phyloP scores from a whole-genome alignment of 2,329 filamentous ascomycete species.

The Fusarium tjaetaba region DNA sequence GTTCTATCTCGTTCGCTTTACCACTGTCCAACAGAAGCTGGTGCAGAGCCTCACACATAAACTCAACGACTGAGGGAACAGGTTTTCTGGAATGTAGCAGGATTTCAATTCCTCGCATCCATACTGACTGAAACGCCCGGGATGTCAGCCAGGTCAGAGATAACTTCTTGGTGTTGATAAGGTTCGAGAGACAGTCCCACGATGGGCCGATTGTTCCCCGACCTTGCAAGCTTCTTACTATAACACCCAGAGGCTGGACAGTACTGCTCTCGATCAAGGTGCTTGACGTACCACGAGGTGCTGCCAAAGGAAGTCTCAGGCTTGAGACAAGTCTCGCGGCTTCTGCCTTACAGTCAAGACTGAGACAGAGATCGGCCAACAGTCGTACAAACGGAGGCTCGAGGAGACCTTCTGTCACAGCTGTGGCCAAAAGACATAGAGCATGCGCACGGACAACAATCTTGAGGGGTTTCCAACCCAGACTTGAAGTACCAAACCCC shows the following conservation, averaged over 20 bases:
- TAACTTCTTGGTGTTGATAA: constrained; percentile 35
- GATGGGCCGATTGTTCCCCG: constrained; percentile 13
- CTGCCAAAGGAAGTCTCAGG: constrained; percentile 21
- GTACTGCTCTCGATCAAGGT: constrained; percentile 28
- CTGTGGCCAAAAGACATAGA: constrained; percentile 42
- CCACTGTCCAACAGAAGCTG: constrained; percentile 31
- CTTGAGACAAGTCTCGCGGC: constrained; percentile 41
- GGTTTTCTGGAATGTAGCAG: constrained; percentile 37
- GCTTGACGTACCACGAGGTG: constrained; percentile 23
- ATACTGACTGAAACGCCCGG: constrained; percentile 38
- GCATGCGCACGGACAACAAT: constrained; percentile 48
- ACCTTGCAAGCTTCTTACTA: constrained; percentile 26
- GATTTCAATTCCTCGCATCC: constrained; percentile 41
- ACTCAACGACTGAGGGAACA: constrained; percentile 35
- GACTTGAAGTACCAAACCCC: constrained; percentile 40
- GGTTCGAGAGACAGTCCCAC: constrained; percentile 38
- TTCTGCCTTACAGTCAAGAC: constrained; percentile 43
- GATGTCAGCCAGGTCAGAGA: constrained; percentile 41
- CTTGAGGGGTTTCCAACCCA: constrained; percentile 50
- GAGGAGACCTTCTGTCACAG: constrained; percentile 47
- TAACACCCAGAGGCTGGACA: constrained; percentile 35
- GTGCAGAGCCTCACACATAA: constrained; percentile 39
- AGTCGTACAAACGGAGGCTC: constrained; percentile 42
- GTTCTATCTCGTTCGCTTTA: background rate
- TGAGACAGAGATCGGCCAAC: constrained; percentile 45